Evolutionary conservation across 2,329 filamentous ascomycete genomes (phyloP), one percentile per base, ranked within the genome.

Genomic region (Aspergillus tamarii): DNA sequence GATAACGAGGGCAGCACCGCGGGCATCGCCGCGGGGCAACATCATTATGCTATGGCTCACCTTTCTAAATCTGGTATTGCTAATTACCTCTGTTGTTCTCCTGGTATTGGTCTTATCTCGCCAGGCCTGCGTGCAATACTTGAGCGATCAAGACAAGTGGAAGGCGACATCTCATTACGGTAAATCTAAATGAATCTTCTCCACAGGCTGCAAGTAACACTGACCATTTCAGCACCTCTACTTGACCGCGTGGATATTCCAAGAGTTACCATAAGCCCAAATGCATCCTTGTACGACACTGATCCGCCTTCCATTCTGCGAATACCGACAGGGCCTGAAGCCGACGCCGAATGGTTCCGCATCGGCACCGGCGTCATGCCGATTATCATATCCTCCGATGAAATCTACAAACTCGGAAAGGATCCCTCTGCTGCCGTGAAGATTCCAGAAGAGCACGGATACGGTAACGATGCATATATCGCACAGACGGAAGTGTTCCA

Each of bases 401-500:
- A 60, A 23, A 46, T 60, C 39, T 36, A 7, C n/a, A 54, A 46
- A 16, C 59, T 60, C 12, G 59, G 59, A 6, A 60, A 55, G 19
- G 63, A 55, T 12, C 57, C 60, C 21, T 21, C 60, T 2, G 8
- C 30, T 3, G 60, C 60, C 7, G 60, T 57, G 5, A 41, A 45
- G 19, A 34, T 57, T 4, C 60, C 60, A 8, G 60, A 61, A 10
- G 30, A 57, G n/a, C 23, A 34, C 26, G 60, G 60, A 19, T 61
- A 32, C 32, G 60, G 60, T 3, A 4, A 26, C 3, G 60, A 61
- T 16, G 60, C 60, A 7, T 61, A 61, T 21, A 41, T 61, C 16
- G 60, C 53, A 9, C 53, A 50, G 32, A 57, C 53, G 1, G 53
- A 61, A 14, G 53, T 61, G 5, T 61, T 61, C 28, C 60, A 61